Conservation (phyloP, 2,329 filamentous ascomycete genomes). For the Tolypocladium ovalisporum region DNA sequence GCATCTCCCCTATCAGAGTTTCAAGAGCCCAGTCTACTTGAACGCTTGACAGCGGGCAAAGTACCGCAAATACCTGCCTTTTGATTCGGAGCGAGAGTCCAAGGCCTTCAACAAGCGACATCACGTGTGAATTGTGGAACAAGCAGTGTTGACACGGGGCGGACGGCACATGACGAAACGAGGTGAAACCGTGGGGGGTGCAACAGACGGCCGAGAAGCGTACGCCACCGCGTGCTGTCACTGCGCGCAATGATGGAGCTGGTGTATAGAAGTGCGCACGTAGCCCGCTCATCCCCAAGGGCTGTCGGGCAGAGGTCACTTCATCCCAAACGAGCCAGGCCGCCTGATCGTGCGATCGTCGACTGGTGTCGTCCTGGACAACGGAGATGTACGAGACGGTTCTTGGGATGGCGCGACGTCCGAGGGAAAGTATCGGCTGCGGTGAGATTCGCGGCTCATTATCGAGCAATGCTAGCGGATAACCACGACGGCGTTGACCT, state of each 20-base stretch:
- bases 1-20: background rate
- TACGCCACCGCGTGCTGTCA: background rate
- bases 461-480: background rate
- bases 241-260: too few relatives aligned
- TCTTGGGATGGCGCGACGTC: background rate
- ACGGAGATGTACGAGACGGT: background rate
- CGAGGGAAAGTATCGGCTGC: background rate
- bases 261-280: too few relatives aligned
- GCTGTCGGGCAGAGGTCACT: background rate
- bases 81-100: background rate
- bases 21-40: background rate
- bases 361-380: background rate
- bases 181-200: background rate
- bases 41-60: background rate
- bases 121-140: background rate
- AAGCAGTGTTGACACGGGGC: background rate
- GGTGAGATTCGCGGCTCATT: background rate
- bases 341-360: background rate
- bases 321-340: background rate
- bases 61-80: background rate
- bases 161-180: background rate
- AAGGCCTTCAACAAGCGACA: background rate
- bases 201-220: background rate
- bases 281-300: too few relatives aligned
- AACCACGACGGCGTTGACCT: background rate